phyloP scores from a whole-genome alignment of 2,329 filamentous ascomycete genomes.

The Corinectria fuckeliana region DNA sequence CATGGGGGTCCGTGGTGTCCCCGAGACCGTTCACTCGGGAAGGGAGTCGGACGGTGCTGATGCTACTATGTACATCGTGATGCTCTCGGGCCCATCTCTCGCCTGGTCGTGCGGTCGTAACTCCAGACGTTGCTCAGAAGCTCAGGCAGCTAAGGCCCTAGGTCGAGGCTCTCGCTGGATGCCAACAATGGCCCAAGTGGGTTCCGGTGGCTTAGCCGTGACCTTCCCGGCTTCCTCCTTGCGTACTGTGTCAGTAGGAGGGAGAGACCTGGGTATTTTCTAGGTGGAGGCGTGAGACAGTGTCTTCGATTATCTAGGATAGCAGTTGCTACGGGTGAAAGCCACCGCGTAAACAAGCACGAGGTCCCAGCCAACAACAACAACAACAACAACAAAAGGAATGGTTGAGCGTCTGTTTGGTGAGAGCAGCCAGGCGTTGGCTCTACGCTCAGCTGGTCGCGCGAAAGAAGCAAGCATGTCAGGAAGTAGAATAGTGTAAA shows the following conservation, averaged over 20 bases:
- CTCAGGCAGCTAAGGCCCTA: background rate
- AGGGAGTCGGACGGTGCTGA: constrained; percentile 9
- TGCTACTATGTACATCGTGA: background rate
- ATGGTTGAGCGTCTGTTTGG: background rate
- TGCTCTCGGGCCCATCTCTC: constrained; percentile 1
- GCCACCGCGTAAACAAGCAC: constrained; percentile 21
- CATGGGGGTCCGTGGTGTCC: constrained; percentile 18
- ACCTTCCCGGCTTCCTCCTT: constrained; percentile 26
- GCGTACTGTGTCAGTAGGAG: constrained; percentile 20
- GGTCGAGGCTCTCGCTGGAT: background rate
- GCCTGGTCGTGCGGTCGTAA: background rate
- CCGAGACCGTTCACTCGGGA: constrained; percentile 21
- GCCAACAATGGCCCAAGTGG: background rate
- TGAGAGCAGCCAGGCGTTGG: background rate
- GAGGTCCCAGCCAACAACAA: constrained; percentile 28
- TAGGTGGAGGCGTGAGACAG: constrained; percentile 35
- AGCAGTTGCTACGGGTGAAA: constrained; percentile 14
- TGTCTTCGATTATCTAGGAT: constrained; percentile 32
- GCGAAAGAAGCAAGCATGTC: background rate
- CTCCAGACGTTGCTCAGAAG: background rate
- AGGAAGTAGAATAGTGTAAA: background rate
- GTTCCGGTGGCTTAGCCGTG: constrained; percentile 6
- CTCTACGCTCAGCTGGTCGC: background rate
- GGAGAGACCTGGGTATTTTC: constrained; percentile 21
- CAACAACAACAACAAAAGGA: constrained; percentile 25